A percentile compares a stretch with the other conserved stretches of the same genome.
These are phyloP conservation scores for Marasmius sp. DNA, from an alignment of 1,284 basidiomycete genomes.

Conservation along the genomic window DNA sequence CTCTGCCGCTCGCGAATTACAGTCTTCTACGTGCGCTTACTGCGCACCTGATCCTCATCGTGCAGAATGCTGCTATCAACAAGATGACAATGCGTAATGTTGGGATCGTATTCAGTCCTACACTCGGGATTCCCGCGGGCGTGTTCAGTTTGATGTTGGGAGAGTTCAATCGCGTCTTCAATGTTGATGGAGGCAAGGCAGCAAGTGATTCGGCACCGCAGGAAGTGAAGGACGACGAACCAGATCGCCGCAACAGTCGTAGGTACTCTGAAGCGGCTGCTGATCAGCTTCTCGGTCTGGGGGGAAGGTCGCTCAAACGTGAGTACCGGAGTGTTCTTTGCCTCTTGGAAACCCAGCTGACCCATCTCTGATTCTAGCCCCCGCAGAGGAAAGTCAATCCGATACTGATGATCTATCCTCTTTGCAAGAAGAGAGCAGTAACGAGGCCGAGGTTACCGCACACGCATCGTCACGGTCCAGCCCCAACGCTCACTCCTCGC, in stretches of 20 bases:
- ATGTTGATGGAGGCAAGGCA: constrained; percentile 56
- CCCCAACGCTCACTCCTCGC: constrained; percentile 28
- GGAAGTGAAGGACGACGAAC: constrained; percentile 21
- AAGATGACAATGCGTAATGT: constrained; percentile 99
- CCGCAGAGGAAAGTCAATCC: constrained; percentile 62
- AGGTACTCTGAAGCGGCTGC: constrained; percentile 79
- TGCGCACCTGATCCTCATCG: constrained; percentile 94
- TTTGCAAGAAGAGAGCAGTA: constrained; percentile 67
- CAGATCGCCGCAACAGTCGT: constrained; percentile 69
- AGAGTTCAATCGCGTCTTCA: constrained; percentile 89
- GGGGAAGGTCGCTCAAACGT: constrained; percentile 66
- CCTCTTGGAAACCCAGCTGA: neutral
- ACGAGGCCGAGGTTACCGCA: constrained; percentile 57
- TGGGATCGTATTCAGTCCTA: constrained; percentile 96
- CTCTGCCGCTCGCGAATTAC: constrained; percentile 91
- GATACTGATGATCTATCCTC: constrained; percentile 64
- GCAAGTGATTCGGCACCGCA: constrained; percentile 31
- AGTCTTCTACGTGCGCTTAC: constrained; percentile 90
- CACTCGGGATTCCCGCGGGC: constrained; percentile 91
- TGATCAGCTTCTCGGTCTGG: constrained; percentile 72
- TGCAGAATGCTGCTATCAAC: constrained; percentile 87
- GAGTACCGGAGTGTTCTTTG: constrained; percentile 26
- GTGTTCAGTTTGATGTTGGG: constrained; percentile 92
- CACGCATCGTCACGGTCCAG: constrained; percentile 50
- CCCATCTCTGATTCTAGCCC: constrained; percentile 28